Evolutionary conservation across 495 filamentous ascomycete genomes (phyloP).

Genomic region (Annulohypoxylon nitens): DNA sequence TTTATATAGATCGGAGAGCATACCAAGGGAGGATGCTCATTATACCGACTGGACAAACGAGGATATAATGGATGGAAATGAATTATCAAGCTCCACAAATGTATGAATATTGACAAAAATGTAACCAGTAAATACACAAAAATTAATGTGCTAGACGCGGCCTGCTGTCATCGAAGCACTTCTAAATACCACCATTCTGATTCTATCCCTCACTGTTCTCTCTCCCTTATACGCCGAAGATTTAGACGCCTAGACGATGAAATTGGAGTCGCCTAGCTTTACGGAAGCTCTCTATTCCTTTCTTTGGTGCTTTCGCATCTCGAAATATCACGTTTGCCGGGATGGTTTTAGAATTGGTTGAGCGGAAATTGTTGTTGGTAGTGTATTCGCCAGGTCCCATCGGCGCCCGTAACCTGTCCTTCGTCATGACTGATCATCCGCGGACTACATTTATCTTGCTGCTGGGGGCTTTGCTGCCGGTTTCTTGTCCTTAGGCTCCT

Average conservation of each 20-base stretch:
- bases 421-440: conserved; percentile 1
- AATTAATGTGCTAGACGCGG: conserved; percentile 48
- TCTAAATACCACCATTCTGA: conserved; percentile 24
- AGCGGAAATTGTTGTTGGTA: not conserved
- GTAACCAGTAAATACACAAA: conserved; percentile 41
- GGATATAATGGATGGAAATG: not conserved
- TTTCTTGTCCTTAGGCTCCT: conserved; percentile 57
- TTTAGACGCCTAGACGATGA: not conserved
- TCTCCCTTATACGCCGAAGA: not conserved
- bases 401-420: not conserved
- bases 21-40: not conserved
- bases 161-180: conserved; percentile 49
- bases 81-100: conserved; percentile 20
- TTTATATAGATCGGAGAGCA: conserved; percentile 9
- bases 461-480: conserved; percentile 48
- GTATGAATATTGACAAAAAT: conserved; percentile 42
- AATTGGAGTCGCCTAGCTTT: conserved; percentile 4
- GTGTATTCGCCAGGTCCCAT: conserved; percentile 1
- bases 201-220: conserved; percentile 5
- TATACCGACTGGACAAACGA: not conserved
- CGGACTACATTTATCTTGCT: conserved; percentile 38
- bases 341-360: not conserved
- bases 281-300: conserved; percentile 1
- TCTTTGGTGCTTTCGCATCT: not conserved
- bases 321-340: not conserved